Evolutionary conservation across 768 basidiomycete species (phyloP).

Genomic region (Mycena vitilis): DNA sequence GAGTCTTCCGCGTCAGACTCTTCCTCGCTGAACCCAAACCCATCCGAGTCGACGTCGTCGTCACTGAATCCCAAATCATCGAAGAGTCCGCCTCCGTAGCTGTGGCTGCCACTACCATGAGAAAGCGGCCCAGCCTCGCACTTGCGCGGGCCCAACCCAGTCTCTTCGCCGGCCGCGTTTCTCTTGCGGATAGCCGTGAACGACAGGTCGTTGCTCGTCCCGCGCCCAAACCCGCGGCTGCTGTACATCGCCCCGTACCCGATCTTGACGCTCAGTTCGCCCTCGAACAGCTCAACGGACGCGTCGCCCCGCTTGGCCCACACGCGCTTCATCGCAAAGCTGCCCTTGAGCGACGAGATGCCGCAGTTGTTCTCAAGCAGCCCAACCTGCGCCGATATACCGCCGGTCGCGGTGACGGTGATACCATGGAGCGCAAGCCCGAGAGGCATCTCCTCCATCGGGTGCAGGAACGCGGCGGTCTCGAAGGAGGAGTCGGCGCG

Average conservation of each 20-base stretch:
- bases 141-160: conserved; percentile 7
- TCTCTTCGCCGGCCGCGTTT: conserved; percentile 8
- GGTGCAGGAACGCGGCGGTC: conserved; percentile 8
- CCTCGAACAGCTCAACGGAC: conserved; percentile 15
- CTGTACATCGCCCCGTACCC: conserved; percentile 9
- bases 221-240: conserved; percentile 11
- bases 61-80: neutral
- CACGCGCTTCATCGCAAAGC: conserved; percentile 9
- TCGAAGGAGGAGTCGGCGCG: conserved; percentile 12
- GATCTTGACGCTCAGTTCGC: conserved; percentile 8
- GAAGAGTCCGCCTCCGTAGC: conserved; percentile 4
- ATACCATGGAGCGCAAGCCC: conserved; percentile 1
- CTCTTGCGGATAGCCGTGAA: conserved; percentile 13
- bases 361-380: conserved; percentile 9
- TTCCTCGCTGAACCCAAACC: conserved; percentile 1
- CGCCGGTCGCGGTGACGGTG: conserved; percentile 1
- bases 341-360: conserved; percentile 4
- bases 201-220: neutral
- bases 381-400: conserved; percentile 9
- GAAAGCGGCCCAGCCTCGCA: neutral
- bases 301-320: conserved; percentile 13
- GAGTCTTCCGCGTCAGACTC: conserved; percentile 5
- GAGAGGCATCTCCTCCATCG: conserved; percentile 9
- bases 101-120: neutral
- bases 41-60: no score